A percentile compares a stretch with the other conserved stretches of the same genome.
Evolutionary conservation across 495 filamentous ascomycete species (phyloP).

Genomic region (Tuber indicum): DNA sequence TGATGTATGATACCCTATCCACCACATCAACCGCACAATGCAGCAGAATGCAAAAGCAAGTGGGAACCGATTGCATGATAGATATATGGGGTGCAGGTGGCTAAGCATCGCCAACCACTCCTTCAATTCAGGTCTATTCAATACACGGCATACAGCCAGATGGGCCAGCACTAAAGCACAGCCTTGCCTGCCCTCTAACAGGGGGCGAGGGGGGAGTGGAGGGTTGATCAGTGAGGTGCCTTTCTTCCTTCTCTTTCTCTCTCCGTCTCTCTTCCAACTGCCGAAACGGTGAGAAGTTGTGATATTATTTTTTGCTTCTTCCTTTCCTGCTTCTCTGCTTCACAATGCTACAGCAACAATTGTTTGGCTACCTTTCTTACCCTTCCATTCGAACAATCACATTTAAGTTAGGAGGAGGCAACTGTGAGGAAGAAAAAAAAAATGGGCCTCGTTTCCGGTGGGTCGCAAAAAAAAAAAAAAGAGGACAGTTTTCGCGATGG

Average conservation of each 20-base stretch:
- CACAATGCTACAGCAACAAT: neutral
- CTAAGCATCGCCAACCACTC: neutral
- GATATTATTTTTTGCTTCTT: slow-evolving; percentile 7
- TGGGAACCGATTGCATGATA: neutral
- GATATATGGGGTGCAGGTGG: slow-evolving; percentile 2
- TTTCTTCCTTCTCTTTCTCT: neutral
- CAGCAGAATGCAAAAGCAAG: neutral
- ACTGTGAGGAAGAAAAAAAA: neutral
- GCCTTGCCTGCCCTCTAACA: neutral
- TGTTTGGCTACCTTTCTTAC: neutral
- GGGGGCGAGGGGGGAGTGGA: neutral
- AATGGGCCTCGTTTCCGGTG: neutral
- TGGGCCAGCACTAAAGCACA: neutral
- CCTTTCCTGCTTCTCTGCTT: neutral
- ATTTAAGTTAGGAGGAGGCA: neutral
- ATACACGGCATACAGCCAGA: neutral
- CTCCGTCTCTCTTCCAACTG: neutral
- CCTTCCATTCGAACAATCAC: neutral
- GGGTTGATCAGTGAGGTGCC: neutral
- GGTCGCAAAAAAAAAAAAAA: neutral
- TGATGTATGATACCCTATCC: neutral
- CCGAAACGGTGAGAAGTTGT: neutral
- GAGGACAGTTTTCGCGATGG: neutral
- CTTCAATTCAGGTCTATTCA: neutral
- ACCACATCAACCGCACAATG: neutral